Conservation (phyloP, 2,329 filamentous ascomycete species). For the Mollisia scopiformis region DNA sequence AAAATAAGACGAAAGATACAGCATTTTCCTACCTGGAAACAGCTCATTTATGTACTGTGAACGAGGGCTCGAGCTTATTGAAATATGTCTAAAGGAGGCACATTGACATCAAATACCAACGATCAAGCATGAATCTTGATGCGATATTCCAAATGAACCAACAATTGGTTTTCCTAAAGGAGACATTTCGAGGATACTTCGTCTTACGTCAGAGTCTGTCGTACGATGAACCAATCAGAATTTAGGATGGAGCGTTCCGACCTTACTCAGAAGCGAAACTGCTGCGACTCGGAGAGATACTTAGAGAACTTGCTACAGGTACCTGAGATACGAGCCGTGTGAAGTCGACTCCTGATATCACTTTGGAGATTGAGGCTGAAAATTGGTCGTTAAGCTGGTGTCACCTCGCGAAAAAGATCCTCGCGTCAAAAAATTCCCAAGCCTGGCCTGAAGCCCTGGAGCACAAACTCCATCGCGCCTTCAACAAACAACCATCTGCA, state of each 20-base stretch:
- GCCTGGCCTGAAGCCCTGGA: not conserved
- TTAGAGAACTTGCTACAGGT: not conserved
- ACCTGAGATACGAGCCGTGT: not conserved
- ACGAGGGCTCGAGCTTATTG: too few species aligned
- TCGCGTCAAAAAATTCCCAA: not conserved
- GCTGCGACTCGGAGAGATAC: not conserved
- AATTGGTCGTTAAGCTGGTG: not conserved
- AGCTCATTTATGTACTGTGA: too few species aligned
- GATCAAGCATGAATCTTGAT: too few species aligned
- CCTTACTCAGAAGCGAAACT: not conserved
- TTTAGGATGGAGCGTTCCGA: not conserved
- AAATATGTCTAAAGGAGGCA: too few species aligned
- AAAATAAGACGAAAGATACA: not conserved
- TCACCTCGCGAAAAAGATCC: not conserved
- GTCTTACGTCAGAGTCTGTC: not conserved
- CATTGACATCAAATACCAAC: too few species aligned
- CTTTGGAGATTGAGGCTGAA: not conserved
- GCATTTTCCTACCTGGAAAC: too few species aligned
- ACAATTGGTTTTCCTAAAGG: not conserved
- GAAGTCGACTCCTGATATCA: not conserved
- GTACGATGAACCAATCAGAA: not conserved
- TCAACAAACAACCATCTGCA: conserved; percentile 3
- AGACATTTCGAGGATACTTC: not conserved
- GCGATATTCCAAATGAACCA: not conserved
- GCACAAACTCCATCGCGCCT: not conserved